A percentile compares a stretch with the other conserved stretches of the same genome.
These are phyloP conservation scores for Mycena maculata DNA, from an alignment of 768 basidiomycete species.

Conservation along the genomic window DNA sequence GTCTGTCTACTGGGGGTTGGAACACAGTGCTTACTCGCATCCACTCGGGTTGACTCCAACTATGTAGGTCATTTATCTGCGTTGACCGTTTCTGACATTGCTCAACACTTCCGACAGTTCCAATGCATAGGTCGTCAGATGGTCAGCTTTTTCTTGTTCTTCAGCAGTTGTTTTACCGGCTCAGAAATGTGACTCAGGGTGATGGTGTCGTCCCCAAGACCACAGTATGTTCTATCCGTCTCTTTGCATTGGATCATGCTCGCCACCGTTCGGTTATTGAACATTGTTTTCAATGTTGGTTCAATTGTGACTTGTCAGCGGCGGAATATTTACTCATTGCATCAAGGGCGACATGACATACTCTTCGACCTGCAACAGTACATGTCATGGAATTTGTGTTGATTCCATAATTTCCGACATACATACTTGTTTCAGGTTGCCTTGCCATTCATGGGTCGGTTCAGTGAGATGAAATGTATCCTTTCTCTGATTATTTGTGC, in stretches of 20 bases:
- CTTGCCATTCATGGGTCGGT: slow-evolving; percentile 28
- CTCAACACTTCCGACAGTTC: slow-evolving; percentile 22
- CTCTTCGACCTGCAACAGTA: slow-evolving; percentile 39
- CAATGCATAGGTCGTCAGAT: slow-evolving; percentile 42
- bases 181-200: background rate
- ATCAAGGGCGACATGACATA: slow-evolving; percentile 30
- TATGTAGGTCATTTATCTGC: background rate
- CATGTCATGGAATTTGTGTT: background rate
- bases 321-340: background rate
- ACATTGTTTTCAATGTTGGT: slow-evolving; percentile 41
- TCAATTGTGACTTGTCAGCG: background rate
- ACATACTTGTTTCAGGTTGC: slow-evolving; percentile 5
- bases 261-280: slow-evolving; percentile 27
- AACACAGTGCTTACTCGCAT: background rate
- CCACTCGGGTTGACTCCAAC: slow-evolving; percentile 19
- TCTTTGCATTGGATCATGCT: background rate
- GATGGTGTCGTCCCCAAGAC: slow-evolving; percentile 39
- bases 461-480: slow-evolving; percentile 14
- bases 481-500: background rate
- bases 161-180: background rate
- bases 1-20: too few relatives aligned
- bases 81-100: too few relatives aligned
- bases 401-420: background rate
- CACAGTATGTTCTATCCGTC: slow-evolving; percentile 25
- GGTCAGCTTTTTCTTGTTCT: slow-evolving; percentile 16